Base-by-base conservation (phyloP, 148 eudicot species). In the Selenicereus undatus region DNA sequence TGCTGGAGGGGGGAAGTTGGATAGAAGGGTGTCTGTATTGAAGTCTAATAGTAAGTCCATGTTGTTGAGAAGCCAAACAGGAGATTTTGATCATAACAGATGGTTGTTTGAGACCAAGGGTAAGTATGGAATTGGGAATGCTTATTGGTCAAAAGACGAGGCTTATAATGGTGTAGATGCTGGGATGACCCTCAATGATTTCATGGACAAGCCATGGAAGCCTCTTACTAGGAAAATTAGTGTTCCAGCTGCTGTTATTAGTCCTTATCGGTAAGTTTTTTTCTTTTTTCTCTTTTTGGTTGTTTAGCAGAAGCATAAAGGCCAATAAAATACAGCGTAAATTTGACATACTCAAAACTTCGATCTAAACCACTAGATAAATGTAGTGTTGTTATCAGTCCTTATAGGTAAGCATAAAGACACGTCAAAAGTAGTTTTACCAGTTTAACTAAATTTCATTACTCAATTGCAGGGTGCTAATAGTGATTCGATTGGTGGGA, bases 141-240 rank as follows among this genome's bases (percentile, higher is more conserved):
- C 97, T 10, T 93, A 76, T 64, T 95, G 98, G 98, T 80, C 89
- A 18, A 86, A 90, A 24, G 94, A 91, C 68, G 92, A 90, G 30
- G 86, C 87, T 17, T 90, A 84, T 73, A 91, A 91, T 48, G 68
- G 76, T 64, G 42, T 73, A 5, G 91, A 82, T 7, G 85, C 80
- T 26, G 94, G 92, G 24, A 90, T 91, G 94, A 85, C 84, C 73
- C 88, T 87, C 87, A 83, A 89, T n/a, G 96, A 93, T 85, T 93
- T 95, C 45, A 80, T 90, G 91, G 97, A 91, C 82, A 95, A 93
- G 80, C 97, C 97, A 10, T 95, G 98, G 98, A 95, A 95, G 84
- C 98, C 98, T 26, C 93, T 95, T 71, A 95, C 97, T 8, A 82
- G 98, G 12, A 95, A 95, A 79, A 77, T 91, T 48, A 79, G 76